Base-by-base conservation (phyloP, 2,329 filamentous ascomycete genomes). In the Penicillium sp. region DNA sequence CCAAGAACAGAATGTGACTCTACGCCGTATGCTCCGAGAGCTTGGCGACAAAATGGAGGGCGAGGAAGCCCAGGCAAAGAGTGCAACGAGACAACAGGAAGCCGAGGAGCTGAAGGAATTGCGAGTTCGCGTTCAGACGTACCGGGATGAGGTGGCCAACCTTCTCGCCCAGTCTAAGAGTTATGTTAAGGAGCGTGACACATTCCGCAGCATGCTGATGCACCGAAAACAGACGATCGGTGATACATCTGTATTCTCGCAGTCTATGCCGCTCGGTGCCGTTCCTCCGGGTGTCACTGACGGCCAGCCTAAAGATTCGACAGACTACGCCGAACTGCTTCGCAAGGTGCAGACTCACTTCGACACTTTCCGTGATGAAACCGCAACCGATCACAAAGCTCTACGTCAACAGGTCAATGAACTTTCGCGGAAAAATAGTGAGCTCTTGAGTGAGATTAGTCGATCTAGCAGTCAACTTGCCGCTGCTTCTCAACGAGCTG, bases 161-260 rank as follows among this genome's bases (percentile, higher is more conserved):
- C 87, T 96, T 62, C 85, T 89, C 42, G 86, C 89, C 27, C 90
- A 92, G 54, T 89, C 92, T 60, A 90, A 96, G 77, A 96, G 90
- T 72, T 96, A 96, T 72, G 91, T 94, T 70, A 90, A 92, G 66
- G 94, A 99, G 76, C 88, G 94, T 59, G 93, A 99, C 70, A 97
- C 97, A 85, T 97, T 97, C 86, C 87, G 93, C 22, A 91, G 92
- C 50, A 92, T 97, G 79, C 83, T 97, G 27, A 89, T 93, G 63
- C 89, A 94, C 59, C 82, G 86, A 55, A 85, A 85, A 18, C 83
- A 85, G 73, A 86, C 76, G 71, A 80, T 68, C 67, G 82, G 69
- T 69, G 83, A 70, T 41, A 82, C 83, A 15, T 87, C 87, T 1
- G 80, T 86, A 48, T 87, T 95, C 68, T 90, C 88, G 1, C 85